Evolutionary conservation across 2,329 filamentous ascomycete genomes (phyloP).

Genomic region (Cercospora sp.): DNA sequence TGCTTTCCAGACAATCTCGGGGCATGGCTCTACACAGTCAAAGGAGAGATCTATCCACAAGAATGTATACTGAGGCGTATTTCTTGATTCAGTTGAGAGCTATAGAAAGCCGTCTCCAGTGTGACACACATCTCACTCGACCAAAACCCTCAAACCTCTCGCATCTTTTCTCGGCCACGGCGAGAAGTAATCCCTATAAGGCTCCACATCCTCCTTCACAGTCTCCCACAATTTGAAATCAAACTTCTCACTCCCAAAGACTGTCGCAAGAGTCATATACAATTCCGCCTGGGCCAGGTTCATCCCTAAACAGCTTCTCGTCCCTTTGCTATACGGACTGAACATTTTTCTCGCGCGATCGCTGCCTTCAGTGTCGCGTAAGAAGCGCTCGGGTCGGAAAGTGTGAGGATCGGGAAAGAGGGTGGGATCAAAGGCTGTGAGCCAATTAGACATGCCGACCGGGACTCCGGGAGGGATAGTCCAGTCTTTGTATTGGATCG

Average conservation of each 20-base stretch:
- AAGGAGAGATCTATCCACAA: neutral
- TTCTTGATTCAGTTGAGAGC: too few species aligned
- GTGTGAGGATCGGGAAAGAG: too few species aligned
- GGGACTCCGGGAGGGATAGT: too few species aligned
- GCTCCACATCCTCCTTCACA: neutral
- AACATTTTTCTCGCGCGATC: too few species aligned
- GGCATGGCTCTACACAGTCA: neutral
- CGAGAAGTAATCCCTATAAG: neutral
- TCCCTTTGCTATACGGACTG: too few species aligned
- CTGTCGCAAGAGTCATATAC: neutral
- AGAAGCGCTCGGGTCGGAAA: too few species aligned
- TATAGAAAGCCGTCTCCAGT: too few species aligned
- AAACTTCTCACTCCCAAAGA: neutral
- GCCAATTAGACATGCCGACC: too few species aligned
- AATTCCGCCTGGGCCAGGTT: conserved; percentile 1
- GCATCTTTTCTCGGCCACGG: neutral
- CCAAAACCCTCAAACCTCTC: neutral
- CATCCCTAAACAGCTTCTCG: neutral
- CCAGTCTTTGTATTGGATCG: too few species aligned
- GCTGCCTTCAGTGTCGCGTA: too few species aligned
- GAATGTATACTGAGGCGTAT: too few species aligned
- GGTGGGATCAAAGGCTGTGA: too few species aligned
- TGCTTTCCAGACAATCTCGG: neutral
- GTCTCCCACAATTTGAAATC: neutral
- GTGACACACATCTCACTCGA: neutral